Evolutionary conservation across 2,329 filamentous ascomycete genomes (phyloP).

Genomic region (Pestalotiopsis fici): DNA sequence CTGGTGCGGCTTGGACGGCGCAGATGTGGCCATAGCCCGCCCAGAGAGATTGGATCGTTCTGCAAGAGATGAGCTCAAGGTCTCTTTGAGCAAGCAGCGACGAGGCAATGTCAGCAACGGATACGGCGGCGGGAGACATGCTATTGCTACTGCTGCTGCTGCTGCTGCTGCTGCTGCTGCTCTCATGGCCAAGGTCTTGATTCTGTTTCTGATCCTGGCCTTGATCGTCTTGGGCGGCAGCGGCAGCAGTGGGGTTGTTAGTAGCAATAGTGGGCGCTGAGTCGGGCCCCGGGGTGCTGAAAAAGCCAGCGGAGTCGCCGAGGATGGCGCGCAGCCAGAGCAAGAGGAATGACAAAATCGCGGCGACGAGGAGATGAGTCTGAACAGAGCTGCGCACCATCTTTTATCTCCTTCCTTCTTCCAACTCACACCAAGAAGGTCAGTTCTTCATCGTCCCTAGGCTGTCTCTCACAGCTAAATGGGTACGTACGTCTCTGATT

Average conservation of each 20-base stretch:
- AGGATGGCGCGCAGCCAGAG: neutral
- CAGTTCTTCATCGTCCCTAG: too few species aligned
- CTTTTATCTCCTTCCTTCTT: neutral
- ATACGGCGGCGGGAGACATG: neutral
- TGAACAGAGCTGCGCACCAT: neutral
- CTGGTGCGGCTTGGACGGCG: conserved; percentile 43
- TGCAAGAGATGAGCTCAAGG: conserved; percentile 39
- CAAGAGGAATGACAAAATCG: neutral
- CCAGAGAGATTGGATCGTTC: conserved; percentile 46
- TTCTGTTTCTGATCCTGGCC: neutral
- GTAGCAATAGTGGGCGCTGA: neutral
- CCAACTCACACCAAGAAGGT: neutral
- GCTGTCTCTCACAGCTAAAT: too few species aligned
- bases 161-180: neutral
- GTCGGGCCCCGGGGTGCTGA: neutral
- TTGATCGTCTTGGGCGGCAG: too few species aligned
- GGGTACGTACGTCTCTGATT: too few species aligned
- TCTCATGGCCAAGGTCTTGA: neutral
- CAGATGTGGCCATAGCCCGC: conserved; percentile 59
- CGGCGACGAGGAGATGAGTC: neutral
- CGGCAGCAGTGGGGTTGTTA: neutral
- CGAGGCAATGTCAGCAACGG: conserved; percentile 6
- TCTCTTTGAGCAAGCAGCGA: conserved; percentile 9
- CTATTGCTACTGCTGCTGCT: neutral
- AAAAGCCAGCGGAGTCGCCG: neutral